Percentiles rank a stretch among this genome's conserved stretches.
Evolutionary conservation across 2,329 filamentous ascomycete genomes (phyloP).

Genomic region (Botrytis cinerea): DNA sequence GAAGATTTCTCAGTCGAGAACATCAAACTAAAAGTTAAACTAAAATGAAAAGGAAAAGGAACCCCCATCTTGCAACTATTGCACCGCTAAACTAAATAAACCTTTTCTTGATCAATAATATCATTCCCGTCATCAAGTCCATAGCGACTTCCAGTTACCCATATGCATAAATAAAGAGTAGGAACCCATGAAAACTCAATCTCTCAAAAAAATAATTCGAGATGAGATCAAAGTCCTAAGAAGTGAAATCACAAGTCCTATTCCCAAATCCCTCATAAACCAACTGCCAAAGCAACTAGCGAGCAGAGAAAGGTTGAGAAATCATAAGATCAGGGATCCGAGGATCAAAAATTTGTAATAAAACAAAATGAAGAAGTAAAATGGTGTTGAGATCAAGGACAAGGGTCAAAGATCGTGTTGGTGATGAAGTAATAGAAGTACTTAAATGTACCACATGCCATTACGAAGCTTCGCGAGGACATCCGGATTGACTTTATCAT

Average conservation of each 20-base stretch:
- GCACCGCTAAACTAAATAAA: neutral
- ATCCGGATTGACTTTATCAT: slow-evolving; percentile 24
- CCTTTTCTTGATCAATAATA: neutral
- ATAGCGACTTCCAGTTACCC: neutral
- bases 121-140: slow-evolving; percentile 12
- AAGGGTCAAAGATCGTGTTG: slow-evolving; percentile 28
- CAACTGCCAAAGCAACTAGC: slow-evolving; percentile 1
- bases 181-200: neutral
- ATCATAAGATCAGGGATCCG: slow-evolving; percentile 27
- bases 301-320: slow-evolving; percentile 1
- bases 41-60: neutral
- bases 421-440: neutral
- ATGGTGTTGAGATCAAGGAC: slow-evolving; percentile 26
- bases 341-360: slow-evolving; percentile 29
- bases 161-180: neutral
- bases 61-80: neutral
- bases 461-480: slow-evolving; percentile 33
- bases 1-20: neutral
- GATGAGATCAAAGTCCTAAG: slow-evolving; percentile 28
- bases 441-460: slow-evolving; percentile 43
- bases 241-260: slow-evolving; percentile 31
- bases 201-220: neutral
- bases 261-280: slow-evolving; percentile 10
- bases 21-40: neutral
- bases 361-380: slow-evolving; percentile 32